Evolutionary conservation across 2,329 filamentous ascomycete genomes (phyloP).

Genomic region (Nannizzia gypsea): DNA sequence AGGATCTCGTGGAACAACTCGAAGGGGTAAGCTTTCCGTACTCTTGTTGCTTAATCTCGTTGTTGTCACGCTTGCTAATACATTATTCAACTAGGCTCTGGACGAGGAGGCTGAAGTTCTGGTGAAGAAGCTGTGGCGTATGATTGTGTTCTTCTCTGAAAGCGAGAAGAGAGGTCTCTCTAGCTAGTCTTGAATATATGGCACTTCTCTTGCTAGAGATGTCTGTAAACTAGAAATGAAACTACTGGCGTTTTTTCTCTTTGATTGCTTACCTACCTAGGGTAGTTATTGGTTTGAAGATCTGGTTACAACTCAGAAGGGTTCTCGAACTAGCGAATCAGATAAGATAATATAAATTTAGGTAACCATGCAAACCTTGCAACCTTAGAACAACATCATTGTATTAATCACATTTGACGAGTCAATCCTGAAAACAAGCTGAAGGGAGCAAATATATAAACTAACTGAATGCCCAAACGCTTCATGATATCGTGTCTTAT

Average conservation of each 20-base stretch:
- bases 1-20: slow-evolving; percentile 70
- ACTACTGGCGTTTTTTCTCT: not conserved
- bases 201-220: not conserved
- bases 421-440: not conserved
- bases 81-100: slow-evolving; percentile 48
- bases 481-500: not conserved
- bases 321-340: too few relatives aligned
- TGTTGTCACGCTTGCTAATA: slow-evolving; percentile 23
- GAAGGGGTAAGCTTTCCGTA: slow-evolving; percentile 53
- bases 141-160: slow-evolving; percentile 97
- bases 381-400: not conserved
- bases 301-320: too few relatives aligned
- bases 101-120: slow-evolving; percentile 91
- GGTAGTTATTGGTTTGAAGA: not conserved
- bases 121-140: slow-evolving; percentile 94
- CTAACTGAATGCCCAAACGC: not conserved
- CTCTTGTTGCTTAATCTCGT: not conserved
- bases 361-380: not conserved
- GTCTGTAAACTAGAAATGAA: slow-evolving; percentile 1
- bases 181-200: not conserved
- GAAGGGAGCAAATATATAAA: not conserved
- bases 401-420: not conserved
- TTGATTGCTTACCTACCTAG: too few relatives aligned
- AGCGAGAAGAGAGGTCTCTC: slow-evolving; percentile 73
- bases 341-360: too few relatives aligned